These are phyloP conservation scores for Cyberlindnera euphorbiiphila DNA, from an alignment of 805 yeast genomes.

Conservation along the genomic window DNA sequence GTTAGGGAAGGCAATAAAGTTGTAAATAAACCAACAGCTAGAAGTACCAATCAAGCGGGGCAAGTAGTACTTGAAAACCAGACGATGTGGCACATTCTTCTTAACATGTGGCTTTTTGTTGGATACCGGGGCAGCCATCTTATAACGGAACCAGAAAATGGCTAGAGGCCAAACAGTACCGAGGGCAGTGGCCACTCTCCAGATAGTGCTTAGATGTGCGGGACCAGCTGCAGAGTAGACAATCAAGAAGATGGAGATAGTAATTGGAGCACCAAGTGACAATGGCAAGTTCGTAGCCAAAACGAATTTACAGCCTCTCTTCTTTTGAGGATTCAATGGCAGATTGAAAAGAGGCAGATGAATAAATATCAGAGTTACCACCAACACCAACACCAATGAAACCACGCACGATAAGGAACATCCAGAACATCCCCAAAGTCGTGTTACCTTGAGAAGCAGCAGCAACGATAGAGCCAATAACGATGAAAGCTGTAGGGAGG, in stretches of 20 bases:
- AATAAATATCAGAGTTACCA: slow-evolving; percentile 70
- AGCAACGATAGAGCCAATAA: slow-evolving; percentile 61
- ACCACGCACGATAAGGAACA: slow-evolving; percentile 71
- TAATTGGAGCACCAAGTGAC: slow-evolving; percentile 77
- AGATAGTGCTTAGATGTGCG: slow-evolving; percentile 45
- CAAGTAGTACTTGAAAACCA: slow-evolving; percentile 68
- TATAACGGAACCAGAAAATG: slow-evolving; percentile 67
- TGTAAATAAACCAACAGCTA: slow-evolving; percentile 76
- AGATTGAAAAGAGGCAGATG: slow-evolving; percentile 67
- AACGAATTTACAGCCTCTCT: slow-evolving; percentile 63
- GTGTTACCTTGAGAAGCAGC: slow-evolving; percentile 66
- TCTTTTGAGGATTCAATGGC: slow-evolving; percentile 62
- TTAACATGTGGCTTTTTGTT: slow-evolving; percentile 63
- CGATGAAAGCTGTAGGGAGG: slow-evolving; percentile 55
- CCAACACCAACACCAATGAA: slow-evolving; percentile 77
- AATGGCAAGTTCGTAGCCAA: slow-evolving; percentile 71
- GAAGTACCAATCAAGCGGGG: slow-evolving; percentile 62
- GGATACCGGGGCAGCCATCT: slow-evolving; percentile 61
- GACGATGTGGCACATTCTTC: slow-evolving; percentile 51
- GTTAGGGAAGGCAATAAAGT: slow-evolving; percentile 77
- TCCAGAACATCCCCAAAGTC: slow-evolving; percentile 65
- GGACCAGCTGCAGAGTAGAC: slow-evolving; percentile 53
- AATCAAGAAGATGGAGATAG: slow-evolving; percentile 60
- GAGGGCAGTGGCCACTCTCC: slow-evolving; percentile 68
- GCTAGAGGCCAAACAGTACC: slow-evolving; percentile 67